These are phyloP conservation scores for Haplosporangium sp. DNA, from an alignment of 371 early-diverging fungal genomes.

Conservation along the genomic window DNA sequence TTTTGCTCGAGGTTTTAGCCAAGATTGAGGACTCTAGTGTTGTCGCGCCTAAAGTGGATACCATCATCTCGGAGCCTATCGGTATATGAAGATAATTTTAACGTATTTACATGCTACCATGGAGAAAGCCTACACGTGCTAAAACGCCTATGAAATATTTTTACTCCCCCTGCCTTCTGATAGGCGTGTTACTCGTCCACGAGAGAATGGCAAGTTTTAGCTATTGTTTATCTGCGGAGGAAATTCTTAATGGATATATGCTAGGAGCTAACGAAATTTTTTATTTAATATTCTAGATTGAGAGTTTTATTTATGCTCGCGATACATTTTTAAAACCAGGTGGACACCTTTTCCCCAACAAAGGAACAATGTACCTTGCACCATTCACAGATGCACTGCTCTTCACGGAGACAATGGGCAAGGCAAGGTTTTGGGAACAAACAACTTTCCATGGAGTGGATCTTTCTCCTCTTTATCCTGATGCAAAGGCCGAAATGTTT, in stretches of 20 bases:
- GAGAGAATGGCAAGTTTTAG: slow-evolving; percentile 82
- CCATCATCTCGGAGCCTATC: slow-evolving; percentile 96
- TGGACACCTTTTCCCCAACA: slow-evolving; percentile 91
- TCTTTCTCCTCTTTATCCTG: slow-evolving; percentile 82
- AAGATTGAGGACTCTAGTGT: slow-evolving; percentile 87
- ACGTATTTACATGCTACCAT: neutral
- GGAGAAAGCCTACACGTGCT: neutral
- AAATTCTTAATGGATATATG: neutral
- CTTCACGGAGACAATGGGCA: slow-evolving; percentile 94
- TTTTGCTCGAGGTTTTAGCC: slow-evolving; percentile 58
- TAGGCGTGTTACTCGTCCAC: slow-evolving; percentile 91
- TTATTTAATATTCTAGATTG: slow-evolving; percentile 61
- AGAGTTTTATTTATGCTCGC: slow-evolving; percentile 87
- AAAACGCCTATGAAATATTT: neutral
- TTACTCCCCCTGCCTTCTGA: neutral
- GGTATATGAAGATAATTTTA: slow-evolving; percentile 45
- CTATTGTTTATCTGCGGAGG: neutral
- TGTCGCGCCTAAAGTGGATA: slow-evolving; percentile 85
- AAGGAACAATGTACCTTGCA: slow-evolving; percentile 89
- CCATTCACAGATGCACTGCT: slow-evolving; percentile 87
- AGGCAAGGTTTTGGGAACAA: slow-evolving; percentile 92
- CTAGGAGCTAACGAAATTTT: neutral
- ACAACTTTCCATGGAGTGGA: slow-evolving; percentile 93
- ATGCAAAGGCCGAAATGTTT: slow-evolving; percentile 90
- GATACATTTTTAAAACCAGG: slow-evolving; percentile 94